These are phyloP conservation scores for Ilyonectria sp. DNA, from an alignment of 2,329 filamentous ascomycete genomes.

Conservation along the genomic window DNA sequence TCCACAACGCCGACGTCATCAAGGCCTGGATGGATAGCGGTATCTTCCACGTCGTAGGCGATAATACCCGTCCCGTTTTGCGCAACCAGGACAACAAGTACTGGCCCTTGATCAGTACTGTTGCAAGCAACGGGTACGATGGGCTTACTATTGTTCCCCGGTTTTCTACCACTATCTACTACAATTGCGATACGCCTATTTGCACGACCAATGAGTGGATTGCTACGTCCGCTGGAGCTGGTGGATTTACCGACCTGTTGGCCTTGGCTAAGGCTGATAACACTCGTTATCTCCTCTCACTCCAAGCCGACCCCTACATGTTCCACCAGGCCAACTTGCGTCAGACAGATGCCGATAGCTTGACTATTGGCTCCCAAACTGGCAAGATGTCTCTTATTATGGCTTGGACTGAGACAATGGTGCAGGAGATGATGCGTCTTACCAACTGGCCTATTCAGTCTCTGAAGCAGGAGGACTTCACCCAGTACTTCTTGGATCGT, in stretches of 20 bases:
- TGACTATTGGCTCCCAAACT: constrained; percentile 33
- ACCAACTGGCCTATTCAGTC: constrained; percentile 36
- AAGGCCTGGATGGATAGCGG: constrained; percentile 35
- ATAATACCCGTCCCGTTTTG: constrained; percentile 32
- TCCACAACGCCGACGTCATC: constrained; percentile 38
- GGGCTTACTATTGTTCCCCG: constrained; percentile 33
- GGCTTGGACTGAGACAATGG: constrained; percentile 36
- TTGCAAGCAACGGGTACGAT: constrained; percentile 32
- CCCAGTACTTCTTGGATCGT: constrained; percentile 33
- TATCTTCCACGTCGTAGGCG: constrained; percentile 33
- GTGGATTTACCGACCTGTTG: constrained; percentile 27
- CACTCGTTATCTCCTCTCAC: constrained; percentile 28
- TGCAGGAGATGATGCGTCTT: constrained; percentile 35
- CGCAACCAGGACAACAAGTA: constrained; percentile 24
- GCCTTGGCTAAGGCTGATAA: constrained; percentile 26
- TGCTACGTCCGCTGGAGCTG: constrained; percentile 30
- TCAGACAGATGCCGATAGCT: constrained; percentile 18
- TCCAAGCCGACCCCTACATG: constrained; percentile 37
- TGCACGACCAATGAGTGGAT: constrained; percentile 37
- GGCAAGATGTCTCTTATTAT: constrained; percentile 35
- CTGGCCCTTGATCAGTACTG: constrained; percentile 35
- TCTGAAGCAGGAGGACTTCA: constrained; percentile 36
- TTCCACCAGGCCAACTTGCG: constrained; percentile 42
- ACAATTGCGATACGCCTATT: constrained; percentile 32
- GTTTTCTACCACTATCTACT: constrained; percentile 37